Conservation (phyloP, 805 yeast genomes). For the Scheffersomyces lignosus region DNA sequence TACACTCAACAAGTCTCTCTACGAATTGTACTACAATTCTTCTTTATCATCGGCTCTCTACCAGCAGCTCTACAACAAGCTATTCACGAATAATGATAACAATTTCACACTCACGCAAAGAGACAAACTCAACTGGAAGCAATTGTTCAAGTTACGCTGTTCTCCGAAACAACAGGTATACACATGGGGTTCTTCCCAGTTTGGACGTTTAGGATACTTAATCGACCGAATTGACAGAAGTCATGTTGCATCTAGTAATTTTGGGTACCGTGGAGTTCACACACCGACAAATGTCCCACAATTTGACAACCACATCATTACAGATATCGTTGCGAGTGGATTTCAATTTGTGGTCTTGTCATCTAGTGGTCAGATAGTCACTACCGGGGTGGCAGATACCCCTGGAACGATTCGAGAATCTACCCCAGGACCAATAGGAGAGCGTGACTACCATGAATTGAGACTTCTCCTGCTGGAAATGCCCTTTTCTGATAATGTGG, state of each 20-base stretch:
- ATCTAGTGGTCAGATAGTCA: constrained; percentile 53
- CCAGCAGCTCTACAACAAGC: constrained; percentile 42
- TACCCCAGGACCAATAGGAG: constrained; percentile 30
- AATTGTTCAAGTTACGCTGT: constrained; percentile 41
- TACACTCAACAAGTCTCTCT: constrained; percentile 23
- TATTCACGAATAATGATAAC: constrained; percentile 38
- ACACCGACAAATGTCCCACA: constrained; percentile 39
- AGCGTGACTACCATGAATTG: constrained; percentile 13
- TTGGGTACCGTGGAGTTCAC: constrained; percentile 28
- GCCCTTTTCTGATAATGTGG: constrained; percentile 9
- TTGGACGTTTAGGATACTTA: constrained; percentile 49
- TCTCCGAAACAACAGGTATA: constrained; percentile 34
- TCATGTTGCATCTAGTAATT: constrained; percentile 13
- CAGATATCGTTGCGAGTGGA: constrained; percentile 63
- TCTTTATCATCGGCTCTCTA: constrained; percentile 27
- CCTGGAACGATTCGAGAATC: constrained; percentile 1
- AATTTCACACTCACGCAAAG: constrained; percentile 32
- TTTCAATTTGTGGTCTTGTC: constrained; percentile 61
- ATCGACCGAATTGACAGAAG: constrained; percentile 24
- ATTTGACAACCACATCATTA: constrained; percentile 32
- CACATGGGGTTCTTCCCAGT: constrained; percentile 51
- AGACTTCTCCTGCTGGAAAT: constrained; percentile 1
- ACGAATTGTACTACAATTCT: constrained; percentile 32
- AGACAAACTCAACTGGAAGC: constrained; percentile 49
- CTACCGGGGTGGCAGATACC: constrained; percentile 42